Percentiles rank a stretch among this genome's conserved stretches.
Conservation (phyloP, 441 rosid genomes). For the Jatropha multifida region DNA sequence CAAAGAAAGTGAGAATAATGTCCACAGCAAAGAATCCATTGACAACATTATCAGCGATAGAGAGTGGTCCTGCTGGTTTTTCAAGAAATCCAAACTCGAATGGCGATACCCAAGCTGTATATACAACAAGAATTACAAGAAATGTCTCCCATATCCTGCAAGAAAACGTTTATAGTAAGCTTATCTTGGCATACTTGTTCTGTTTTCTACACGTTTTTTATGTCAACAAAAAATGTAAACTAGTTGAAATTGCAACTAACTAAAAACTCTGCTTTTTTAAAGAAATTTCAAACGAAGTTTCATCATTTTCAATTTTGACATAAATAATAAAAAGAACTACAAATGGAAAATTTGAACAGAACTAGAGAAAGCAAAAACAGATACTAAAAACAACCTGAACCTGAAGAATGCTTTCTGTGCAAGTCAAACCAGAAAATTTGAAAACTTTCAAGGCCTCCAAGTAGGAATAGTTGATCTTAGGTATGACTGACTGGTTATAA, state of each 20-base stretch:
- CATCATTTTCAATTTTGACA: not conserved
- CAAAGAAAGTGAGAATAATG: conserved; percentile 77
- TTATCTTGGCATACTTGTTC: conserved; percentile 5
- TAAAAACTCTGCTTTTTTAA: not conserved
- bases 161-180: not conserved
- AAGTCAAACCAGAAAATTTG: conserved; percentile 26
- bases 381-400: not conserved
- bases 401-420: not conserved
- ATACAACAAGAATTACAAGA: conserved; percentile 64
- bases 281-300: not conserved
- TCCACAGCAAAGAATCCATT: conserved; percentile 83
- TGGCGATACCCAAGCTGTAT: conserved; percentile 89
- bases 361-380: not conserved
- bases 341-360: not conserved
- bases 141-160: conserved; percentile 79
- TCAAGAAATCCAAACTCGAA: conserved; percentile 79
- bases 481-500: conserved; percentile 16
- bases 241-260: not conserved
- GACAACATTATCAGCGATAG: conserved; percentile 66
- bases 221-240: not conserved
- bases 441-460: conserved; percentile 21
- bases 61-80: conserved; percentile 51
- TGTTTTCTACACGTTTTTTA: too few relatives aligned
- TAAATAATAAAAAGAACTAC: not conserved
- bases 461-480: conserved; percentile 13